These are phyloP conservation scores for Plenodomus lindquistii DNA, from an alignment of 2,329 filamentous ascomycete genomes.

Conservation along the genomic window DNA sequence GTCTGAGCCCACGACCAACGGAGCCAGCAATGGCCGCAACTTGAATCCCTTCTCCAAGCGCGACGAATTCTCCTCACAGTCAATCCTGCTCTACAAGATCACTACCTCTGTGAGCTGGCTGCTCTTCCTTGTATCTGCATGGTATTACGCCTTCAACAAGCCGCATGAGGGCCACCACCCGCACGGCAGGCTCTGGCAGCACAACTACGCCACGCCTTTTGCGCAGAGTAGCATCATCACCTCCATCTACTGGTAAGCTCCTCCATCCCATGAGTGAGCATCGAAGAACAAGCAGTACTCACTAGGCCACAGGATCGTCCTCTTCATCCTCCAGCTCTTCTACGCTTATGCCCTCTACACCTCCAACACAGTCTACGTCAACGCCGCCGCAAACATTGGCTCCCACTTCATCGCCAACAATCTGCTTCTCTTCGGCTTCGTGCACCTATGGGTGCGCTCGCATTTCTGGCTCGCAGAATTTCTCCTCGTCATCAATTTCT, in stretches of 20 bases:
- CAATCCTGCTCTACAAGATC: conserved; percentile 74
- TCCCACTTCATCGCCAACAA: conserved; percentile 87
- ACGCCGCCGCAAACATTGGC: conserved; percentile 75
- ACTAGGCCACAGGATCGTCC: conserved; percentile 58
- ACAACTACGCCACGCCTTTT: conserved; percentile 76
- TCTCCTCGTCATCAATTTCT: conserved; percentile 76
- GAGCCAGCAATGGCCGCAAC: conserved; percentile 50
- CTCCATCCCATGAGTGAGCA: neutral
- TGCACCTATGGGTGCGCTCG: conserved; percentile 78
- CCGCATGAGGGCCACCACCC: conserved; percentile 62
- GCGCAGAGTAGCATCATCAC: conserved; percentile 67
- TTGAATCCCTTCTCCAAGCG: conserved; percentile 75
- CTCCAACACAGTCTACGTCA: conserved; percentile 63
- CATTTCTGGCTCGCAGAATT: conserved; percentile 78
- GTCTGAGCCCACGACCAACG: conserved; percentile 38
- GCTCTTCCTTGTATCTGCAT: conserved; percentile 68
- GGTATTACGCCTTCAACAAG: conserved; percentile 72
- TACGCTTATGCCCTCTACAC: conserved; percentile 80
- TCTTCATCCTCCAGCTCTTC: conserved; percentile 74
- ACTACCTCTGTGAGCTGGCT: conserved; percentile 75
- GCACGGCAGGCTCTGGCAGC: conserved; percentile 70
- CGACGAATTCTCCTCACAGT: conserved; percentile 64
- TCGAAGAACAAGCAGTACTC: neutral
- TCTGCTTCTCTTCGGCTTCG: conserved; percentile 77
- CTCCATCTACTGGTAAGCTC: conserved; percentile 67